Base-by-base conservation (phyloP, 164 flowering plant genomes). In the Nymphaea colorata region DNA sequence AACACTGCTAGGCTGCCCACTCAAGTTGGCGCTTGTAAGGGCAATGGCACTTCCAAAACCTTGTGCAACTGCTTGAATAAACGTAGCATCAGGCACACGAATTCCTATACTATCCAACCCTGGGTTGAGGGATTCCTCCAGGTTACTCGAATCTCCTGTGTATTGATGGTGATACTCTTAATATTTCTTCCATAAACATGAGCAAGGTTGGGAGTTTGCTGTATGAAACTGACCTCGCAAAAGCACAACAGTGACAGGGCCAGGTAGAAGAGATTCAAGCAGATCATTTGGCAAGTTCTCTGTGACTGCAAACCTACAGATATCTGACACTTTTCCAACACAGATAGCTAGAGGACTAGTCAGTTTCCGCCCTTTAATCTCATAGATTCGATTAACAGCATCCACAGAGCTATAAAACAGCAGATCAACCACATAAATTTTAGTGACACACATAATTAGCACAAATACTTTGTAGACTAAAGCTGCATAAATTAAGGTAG, bases 281-380 rank as follows among this genome's bases (percentile, higher is more conserved):
- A 95, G 81, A 7, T 90, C 92, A 68, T 66, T 68, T 67, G 98
- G 96, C 79, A 95, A 79, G 79, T 90, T 91, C 66, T 84, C 81
- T 42, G 87, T 87, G 43, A 75, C 80, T 45, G 97, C 96, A 80
- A 85, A 87, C 4, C 84, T 85, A 16, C 69, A 65, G 69, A 92
- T 88, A 72, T 92, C 96, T 41, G 75, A 70, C 16, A 88, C 97
- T 79, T 91, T 93, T 17, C 88, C 99, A 68, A 92, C 98, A 74
- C 96, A 90, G 67, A 95, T 89, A 42, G 97, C 98, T 16, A 95
- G 84, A 64, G 99, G 98, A 61, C 90, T 88, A n/a, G 96, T 88
- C 64, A 76, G 78, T 70, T 84, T 84, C 36, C 98, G 97, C 65
- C 99, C 99, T 79, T 95, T 95, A 69, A 95, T 92, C 78, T 92